phyloP scores from a whole-genome alignment of 2,329 filamentous ascomycete genomes.

The Aspergillus sp. region DNA sequence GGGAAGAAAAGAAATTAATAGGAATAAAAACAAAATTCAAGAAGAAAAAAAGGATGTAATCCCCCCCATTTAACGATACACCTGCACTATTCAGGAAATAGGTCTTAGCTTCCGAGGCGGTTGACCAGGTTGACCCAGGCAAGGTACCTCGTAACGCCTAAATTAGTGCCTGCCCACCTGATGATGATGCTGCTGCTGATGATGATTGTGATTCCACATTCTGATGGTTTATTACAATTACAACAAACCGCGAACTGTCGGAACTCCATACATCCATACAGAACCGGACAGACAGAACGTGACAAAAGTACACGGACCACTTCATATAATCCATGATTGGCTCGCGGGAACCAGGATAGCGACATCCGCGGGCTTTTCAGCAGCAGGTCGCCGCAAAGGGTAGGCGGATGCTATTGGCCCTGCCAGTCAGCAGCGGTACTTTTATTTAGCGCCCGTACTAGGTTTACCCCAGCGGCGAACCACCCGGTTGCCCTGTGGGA shows the following conservation, averaged over 20 bases:
- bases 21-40: too few species aligned
- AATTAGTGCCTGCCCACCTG: neutral
- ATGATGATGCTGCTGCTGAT: neutral
- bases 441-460: constrained; percentile 18
- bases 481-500: constrained; percentile 23
- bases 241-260: neutral
- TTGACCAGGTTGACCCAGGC: neutral
- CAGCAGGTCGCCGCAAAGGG: constrained; percentile 39
- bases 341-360: constrained; percentile 35
- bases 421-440: constrained; percentile 25
- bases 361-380: constrained; percentile 30
- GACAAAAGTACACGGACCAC: constrained; percentile 35
- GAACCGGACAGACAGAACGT: constrained; percentile 16
- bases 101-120: constrained; percentile 3
- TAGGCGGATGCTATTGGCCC: constrained; percentile 30
- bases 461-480: constrained; percentile 22
- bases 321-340: constrained; percentile 30
- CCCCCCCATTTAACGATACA: neutral
- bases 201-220: neutral
- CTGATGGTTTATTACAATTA: neutral
- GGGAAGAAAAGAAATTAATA: too few species aligned
- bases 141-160: neutral
- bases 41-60: too few species aligned
- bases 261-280: neutral
- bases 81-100: constrained; percentile 5